Conservation (phyloP, 225 moss, liverwort and hornwort species). For the Polytrichum commune region DNA sequence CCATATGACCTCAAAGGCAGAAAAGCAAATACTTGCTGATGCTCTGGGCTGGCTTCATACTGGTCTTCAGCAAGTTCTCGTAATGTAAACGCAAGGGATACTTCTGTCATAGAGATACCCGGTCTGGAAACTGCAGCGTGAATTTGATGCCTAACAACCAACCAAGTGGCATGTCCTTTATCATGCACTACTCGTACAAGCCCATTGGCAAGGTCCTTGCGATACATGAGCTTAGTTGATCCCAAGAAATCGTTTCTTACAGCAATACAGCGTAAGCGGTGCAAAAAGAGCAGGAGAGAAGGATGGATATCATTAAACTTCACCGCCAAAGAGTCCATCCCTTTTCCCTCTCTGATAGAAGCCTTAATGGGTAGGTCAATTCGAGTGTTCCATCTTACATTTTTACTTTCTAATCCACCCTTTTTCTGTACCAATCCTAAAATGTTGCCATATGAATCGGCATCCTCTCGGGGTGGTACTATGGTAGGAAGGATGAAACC, state of each 20-base stretch:
- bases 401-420: slow-evolving; percentile 18
- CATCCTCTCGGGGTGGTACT: slow-evolving; percentile 45
- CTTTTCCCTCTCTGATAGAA: slow-evolving; percentile 61
- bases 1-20: slow-evolving; percentile 93
- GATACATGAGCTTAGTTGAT: slow-evolving; percentile 70
- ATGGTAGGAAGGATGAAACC: slow-evolving; percentile 84
- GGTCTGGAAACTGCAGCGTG: slow-evolving; percentile 65
- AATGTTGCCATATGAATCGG: slow-evolving; percentile 30
- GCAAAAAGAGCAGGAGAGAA: slow-evolving; percentile 88
- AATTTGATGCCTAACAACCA: slow-evolving; percentile 76
- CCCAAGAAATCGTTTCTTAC: slow-evolving; percentile 67
- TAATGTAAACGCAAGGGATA: slow-evolving; percentile 81
- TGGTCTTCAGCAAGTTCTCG: slow-evolving; percentile 44
- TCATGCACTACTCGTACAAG: slow-evolving; percentile 81
- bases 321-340: slow-evolving; percentile 68
- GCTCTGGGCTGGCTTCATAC: slow-evolving; percentile 62
- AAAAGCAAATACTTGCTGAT: slow-evolving; percentile 96
- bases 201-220: slow-evolving; percentile 67
- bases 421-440: slow-evolving; percentile 31
- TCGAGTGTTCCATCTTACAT: slow-evolving; percentile 72
- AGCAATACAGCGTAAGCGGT: slow-evolving; percentile 76
- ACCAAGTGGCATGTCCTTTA: slow-evolving; percentile 72
- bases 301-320: slow-evolving; percentile 93
- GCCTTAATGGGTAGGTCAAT: slow-evolving; percentile 89
- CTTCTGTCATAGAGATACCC: slow-evolving; percentile 71